Percentiles rank a stretch among this genome's conserved stretches.
Evolutionary conservation across 73 alveolate species (phyloP).

Genomic region (Tetrahymena elliotti): DNA sequence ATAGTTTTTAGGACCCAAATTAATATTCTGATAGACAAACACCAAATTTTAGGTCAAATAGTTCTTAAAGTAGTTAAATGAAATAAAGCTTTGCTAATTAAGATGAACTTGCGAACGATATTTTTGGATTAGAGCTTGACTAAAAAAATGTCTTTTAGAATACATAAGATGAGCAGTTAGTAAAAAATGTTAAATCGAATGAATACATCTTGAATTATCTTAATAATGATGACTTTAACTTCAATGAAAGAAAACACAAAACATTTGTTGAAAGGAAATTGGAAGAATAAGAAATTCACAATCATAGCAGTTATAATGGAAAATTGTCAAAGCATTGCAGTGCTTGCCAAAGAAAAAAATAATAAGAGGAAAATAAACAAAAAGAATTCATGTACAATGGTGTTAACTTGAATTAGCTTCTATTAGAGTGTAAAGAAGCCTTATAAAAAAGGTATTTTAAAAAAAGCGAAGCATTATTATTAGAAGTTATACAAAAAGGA

Average conservation of each 20-base stretch:
- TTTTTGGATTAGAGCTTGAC: not conserved
- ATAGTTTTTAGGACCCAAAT: not conserved
- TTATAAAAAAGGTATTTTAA: not conserved
- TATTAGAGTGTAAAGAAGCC: not conserved
- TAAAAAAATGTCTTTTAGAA: not conserved
- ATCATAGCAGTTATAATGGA: not conserved
- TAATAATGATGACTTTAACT: not conserved
- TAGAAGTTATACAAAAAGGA: not conserved
- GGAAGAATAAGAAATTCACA: not conserved
- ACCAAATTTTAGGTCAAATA: not conserved
- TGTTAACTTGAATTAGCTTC: not conserved
- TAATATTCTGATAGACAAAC: not conserved
- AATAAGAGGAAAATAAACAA: not conserved
- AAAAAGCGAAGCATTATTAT: not conserved
- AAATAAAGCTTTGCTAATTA: not conserved
- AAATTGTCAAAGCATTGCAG: not conserved
- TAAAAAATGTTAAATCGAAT: not conserved
- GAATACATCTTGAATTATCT: not conserved
- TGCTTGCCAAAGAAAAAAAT: not conserved
- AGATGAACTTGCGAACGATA: not conserved
- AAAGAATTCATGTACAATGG: not conserved
- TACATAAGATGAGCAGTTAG: not conserved
- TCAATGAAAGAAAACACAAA: not conserved
- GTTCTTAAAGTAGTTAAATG: not conserved
- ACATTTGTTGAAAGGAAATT: not conserved